phyloP scores from a whole-genome alignment of 2,329 filamentous ascomycete species.

The Fusarium musae region DNA sequence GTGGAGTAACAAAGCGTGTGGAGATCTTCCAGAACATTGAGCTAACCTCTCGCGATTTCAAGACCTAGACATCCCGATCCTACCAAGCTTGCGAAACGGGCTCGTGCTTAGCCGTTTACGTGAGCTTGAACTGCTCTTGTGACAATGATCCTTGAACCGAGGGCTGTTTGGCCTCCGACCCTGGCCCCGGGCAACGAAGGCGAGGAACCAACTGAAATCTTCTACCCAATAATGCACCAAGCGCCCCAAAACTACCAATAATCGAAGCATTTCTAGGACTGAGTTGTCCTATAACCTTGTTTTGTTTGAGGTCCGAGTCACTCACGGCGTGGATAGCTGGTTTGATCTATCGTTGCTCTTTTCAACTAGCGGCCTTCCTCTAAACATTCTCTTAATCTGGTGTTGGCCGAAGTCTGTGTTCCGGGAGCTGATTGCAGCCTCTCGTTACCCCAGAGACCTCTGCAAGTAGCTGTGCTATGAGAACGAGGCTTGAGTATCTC shows the following conservation, averaged over 20 bases:
- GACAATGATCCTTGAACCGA: no score
- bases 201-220: rapidly evolving
- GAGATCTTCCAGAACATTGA: not conserved
- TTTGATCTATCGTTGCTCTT: no score
- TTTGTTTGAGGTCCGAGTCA: not conserved
- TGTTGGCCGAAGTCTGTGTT: not conserved
- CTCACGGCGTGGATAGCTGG: no score
- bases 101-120: not conserved
- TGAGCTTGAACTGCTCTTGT: not conserved
- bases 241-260: no score
- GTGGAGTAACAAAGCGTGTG: not conserved
- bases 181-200: not conserved
- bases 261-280: not conserved
- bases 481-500: no score
- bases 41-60: not conserved
- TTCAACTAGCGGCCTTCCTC: no score
- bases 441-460: no score
- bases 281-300: not conserved
- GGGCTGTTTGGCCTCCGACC: no score
- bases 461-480: not conserved
- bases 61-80: not conserved
- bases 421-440: not conserved
- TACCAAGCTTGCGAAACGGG: not conserved
- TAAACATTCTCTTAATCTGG: no score
- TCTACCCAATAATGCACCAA: not conserved